Evolutionary conservation across 495 filamentous ascomycete species (phyloP).

Genomic region (Zalerion maritima): DNA sequence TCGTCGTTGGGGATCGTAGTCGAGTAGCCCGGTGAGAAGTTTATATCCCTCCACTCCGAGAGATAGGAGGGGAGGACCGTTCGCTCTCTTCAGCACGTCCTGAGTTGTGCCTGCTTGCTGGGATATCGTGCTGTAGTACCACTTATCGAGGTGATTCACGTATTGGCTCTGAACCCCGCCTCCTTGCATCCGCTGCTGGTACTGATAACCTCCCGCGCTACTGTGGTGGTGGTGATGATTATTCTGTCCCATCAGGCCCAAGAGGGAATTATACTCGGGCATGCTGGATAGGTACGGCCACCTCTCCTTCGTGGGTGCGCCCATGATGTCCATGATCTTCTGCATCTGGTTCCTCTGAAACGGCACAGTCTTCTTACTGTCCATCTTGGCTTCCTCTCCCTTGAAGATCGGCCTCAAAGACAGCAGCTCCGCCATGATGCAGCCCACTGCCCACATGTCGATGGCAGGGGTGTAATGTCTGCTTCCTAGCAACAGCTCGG

Average conservation of each 20-base stretch:
- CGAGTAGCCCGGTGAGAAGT: conserved; percentile 64
- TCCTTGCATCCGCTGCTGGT: conserved; percentile 31
- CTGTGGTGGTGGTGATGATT: conserved; percentile 29
- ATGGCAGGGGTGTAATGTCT: conserved; percentile 93
- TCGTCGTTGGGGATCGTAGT: conserved; percentile 84
- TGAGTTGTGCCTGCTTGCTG: conserved; percentile 29
- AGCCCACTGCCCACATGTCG: conserved; percentile 94
- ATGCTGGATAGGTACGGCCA: conserved; percentile 74
- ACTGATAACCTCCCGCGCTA: no score
- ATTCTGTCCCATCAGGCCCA: conserved; percentile 37
- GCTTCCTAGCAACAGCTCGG: conserved; percentile 80
- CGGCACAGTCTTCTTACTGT: conserved; percentile 88
- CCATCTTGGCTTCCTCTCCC: conserved; percentile 97
- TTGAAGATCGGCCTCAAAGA: conserved; percentile 93
- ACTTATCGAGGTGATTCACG: conserved; percentile 35
- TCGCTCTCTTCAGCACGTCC: conserved; percentile 4
- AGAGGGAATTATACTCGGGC: conserved; percentile 67
- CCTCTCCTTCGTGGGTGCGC: conserved; percentile 71
- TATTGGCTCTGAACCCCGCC: conserved; percentile 10
- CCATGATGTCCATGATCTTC: conserved; percentile 93
- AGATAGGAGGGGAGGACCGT: conserved; percentile 23
- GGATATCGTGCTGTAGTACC: conserved; percentile 40
- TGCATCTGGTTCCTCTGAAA: conserved; percentile 98
- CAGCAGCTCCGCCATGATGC: conserved; percentile 91
- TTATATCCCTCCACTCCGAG: conserved; percentile 68